Percentiles rank a stretch among this genome's conserved stretches.
Conservation (phyloP, 2,329 filamentous ascomycete genomes). For the Mollisiaceae sp. region DNA sequence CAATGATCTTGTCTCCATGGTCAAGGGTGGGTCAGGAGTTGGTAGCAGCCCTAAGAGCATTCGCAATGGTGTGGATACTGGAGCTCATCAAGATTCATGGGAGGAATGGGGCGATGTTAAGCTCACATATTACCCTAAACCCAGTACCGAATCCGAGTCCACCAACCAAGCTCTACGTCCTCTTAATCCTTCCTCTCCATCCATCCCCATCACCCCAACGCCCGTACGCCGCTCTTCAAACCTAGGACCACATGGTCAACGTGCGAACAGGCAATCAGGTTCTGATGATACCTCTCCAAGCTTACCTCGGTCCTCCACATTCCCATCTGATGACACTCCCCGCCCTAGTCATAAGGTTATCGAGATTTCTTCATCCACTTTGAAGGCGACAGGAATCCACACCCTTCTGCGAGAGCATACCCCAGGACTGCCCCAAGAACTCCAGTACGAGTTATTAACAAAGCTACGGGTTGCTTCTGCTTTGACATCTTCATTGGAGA, state of each 20-base stretch:
- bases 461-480: constrained; percentile 84
- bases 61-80: constrained; percentile 39
- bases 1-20: constrained; percentile 82
- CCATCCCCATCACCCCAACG: constrained; percentile 41
- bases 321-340: constrained; percentile 36
- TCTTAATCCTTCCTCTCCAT: constrained; percentile 40
- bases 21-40: constrained; percentile 57
- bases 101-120: constrained; percentile 81
- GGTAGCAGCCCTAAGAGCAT: constrained; percentile 40
- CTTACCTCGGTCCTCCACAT: constrained; percentile 31
- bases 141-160: constrained; percentile 40
- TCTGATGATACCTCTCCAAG: constrained; percentile 45
- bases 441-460: constrained; percentile 84
- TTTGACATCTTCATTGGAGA: constrained; percentile 66
- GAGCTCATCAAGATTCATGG: constrained; percentile 52
- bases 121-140: constrained; percentile 73
- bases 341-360: constrained; percentile 39
- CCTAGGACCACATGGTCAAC: constrained; percentile 41
- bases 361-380: constrained; percentile 58
- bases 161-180: constrained; percentile 33
- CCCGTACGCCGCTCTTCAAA: constrained; percentile 44
- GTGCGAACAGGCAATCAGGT: constrained; percentile 40
- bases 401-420: constrained; percentile 62
- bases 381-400: constrained; percentile 59
- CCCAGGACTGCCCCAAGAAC: constrained; percentile 70